Evolutionary conservation across 352 stramenopile genomes (phyloP).

Genomic region (Phytophthora capsici): DNA sequence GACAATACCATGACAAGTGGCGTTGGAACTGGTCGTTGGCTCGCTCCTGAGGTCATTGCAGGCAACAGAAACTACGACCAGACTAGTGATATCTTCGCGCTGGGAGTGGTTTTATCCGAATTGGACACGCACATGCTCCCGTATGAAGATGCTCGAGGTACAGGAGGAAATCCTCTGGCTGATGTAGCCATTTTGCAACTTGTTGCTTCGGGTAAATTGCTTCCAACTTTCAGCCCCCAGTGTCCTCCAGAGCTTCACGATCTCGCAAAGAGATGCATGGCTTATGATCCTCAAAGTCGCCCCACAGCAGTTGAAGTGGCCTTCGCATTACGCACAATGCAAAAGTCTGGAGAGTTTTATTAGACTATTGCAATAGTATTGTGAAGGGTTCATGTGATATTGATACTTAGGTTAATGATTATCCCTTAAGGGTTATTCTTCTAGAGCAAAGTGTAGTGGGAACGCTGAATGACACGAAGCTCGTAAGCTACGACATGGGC

Average conservation of each 20-base stretch:
- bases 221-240: conserved; percentile 44
- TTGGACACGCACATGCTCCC: conserved; percentile 67
- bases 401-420: conserved; percentile 23
- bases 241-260: conserved; percentile 50
- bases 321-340: conserved; percentile 51
- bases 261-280: conserved; percentile 51
- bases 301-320: conserved; percentile 60
- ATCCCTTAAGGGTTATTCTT: neutral
- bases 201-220: conserved; percentile 49
- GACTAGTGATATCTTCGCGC: conserved; percentile 54
- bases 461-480: conserved; percentile 42
- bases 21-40: conserved; percentile 58
- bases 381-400: conserved; percentile 6
- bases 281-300: conserved; percentile 39
- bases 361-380: conserved; percentile 2
- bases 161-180: conserved; percentile 38
- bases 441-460: conserved; percentile 38
- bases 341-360: conserved; percentile 41
- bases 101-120: conserved; percentile 64
- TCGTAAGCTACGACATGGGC: conserved; percentile 52
- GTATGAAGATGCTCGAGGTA: conserved; percentile 46
- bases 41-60: conserved; percentile 59
- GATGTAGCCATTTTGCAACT: conserved; percentile 63
- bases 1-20: conserved; percentile 59
- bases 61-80: conserved; percentile 59